Evolutionary conservation across 2,329 filamentous ascomycete genomes (phyloP).

Genomic region (Beauveria asiatica): DNA sequence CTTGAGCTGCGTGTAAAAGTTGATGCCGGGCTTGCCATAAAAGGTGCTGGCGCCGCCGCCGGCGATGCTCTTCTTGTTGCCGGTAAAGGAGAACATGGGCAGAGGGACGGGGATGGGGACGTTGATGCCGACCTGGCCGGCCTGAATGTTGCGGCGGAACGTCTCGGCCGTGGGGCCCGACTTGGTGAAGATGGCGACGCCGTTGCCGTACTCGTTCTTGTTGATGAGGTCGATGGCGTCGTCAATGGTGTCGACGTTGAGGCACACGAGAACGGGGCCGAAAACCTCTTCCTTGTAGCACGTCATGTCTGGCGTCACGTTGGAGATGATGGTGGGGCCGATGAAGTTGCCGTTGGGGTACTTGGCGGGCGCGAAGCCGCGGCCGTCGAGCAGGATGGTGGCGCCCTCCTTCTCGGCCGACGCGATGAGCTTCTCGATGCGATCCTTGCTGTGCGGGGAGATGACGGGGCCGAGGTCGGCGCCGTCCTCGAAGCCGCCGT

Average conservation of each 20-base stretch:
- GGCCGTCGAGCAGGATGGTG: constrained; percentile 72
- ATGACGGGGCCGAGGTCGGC: constrained; percentile 79
- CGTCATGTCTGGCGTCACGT: constrained; percentile 71
- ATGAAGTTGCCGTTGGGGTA: constrained; percentile 84
- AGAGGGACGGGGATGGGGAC: constrained; percentile 68
- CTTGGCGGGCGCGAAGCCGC: constrained; percentile 64
- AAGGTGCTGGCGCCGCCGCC: constrained; percentile 90
- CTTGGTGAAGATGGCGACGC: constrained; percentile 74
- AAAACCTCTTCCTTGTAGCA: constrained; percentile 86
- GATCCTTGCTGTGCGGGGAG: constrained; percentile 66
- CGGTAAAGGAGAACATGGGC: constrained; percentile 65
- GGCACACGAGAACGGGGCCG: constrained; percentile 72
- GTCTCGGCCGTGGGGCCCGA: constrained; percentile 67
- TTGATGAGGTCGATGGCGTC: constrained; percentile 78
- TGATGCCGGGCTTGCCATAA: constrained; percentile 85
- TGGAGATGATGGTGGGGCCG: constrained; percentile 72
- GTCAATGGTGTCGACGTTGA: constrained; percentile 70
- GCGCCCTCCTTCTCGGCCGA: constrained; percentile 74
- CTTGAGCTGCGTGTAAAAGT: constrained; percentile 97
- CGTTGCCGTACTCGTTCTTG: constrained; percentile 79
- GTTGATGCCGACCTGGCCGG: constrained; percentile 80
- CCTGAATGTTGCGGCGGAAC: constrained; percentile 75
- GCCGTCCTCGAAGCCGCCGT: constrained; percentile 73
- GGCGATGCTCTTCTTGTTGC: constrained; percentile 83
- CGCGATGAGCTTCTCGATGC: constrained; percentile 68